Conservation (phyloP, 1,284 basidiomycete species). For the Pseudomicrostroma phylloplanum region DNA sequence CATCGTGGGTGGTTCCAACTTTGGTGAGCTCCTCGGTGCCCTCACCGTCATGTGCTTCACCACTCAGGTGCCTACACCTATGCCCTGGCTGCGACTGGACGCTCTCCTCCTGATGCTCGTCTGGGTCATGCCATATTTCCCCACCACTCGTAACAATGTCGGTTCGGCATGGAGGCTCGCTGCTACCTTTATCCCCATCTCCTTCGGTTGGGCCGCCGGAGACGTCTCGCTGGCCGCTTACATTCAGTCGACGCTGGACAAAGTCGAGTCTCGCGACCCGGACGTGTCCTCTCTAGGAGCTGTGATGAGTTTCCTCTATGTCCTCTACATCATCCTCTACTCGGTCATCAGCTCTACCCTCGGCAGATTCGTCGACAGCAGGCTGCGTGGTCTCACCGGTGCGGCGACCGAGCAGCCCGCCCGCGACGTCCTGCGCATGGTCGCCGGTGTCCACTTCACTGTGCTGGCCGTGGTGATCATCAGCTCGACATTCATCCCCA, state of each 20-base stretch:
- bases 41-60: constrained; percentile 46
- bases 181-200: too few species aligned
- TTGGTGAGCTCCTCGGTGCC: constrained; percentile 51
- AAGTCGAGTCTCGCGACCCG: constrained; percentile 44
- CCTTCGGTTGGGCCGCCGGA: too few species aligned
- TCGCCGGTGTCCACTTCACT: constrained; percentile 50
- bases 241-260: constrained; percentile 14
- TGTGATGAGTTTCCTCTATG: constrained; percentile 51
- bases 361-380: constrained; percentile 49
- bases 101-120: constrained; percentile 49
- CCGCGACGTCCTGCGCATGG: constrained; percentile 36
- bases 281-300: constrained; percentile 51
- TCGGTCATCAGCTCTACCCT: constrained; percentile 50
- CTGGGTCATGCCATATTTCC: constrained; percentile 37
- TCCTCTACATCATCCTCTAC: constrained; percentile 41
- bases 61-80: constrained; percentile 45
- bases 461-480: constrained; percentile 50
- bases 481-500: constrained; percentile 48
- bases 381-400: constrained; percentile 22
- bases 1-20: constrained; percentile 35
- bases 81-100: constrained; percentile 50
- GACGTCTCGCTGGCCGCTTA: too few species aligned
- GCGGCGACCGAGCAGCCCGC: constrained; percentile 28
- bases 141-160: too few species aligned
- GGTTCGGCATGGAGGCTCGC: too few species aligned